A percentile compares a stretch with the other conserved stretches of the same genome.
Conservation (phyloP, 208 protist genomes). For the Trypanosoma cruzi region DNA sequence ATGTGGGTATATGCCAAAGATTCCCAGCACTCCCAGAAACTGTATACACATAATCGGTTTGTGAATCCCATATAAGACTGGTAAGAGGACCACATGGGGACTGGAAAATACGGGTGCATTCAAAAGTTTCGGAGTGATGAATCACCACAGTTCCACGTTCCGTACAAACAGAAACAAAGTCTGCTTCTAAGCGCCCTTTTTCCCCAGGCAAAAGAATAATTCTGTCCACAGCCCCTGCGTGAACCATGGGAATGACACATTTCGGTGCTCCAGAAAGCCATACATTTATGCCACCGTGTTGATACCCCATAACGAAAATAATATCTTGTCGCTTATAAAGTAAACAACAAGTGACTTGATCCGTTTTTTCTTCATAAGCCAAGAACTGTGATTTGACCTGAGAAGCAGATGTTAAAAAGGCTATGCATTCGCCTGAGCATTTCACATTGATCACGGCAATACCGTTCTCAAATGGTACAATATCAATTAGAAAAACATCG, state of each 20-base stretch:
- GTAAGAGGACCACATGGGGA: constrained; percentile 72
- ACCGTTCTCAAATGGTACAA: constrained; percentile 10
- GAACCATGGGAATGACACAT: constrained; percentile 22
- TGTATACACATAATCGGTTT: constrained; percentile 54
- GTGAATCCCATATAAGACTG: constrained; percentile 46
- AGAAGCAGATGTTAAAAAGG: constrained; percentile 8
- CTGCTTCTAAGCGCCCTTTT: constrained; percentile 36
- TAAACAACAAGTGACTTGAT: constrained; percentile 26
- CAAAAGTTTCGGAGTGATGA: constrained; percentile 46
- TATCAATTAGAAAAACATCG: constrained; percentile 21
- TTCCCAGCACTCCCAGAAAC: constrained; percentile 56
- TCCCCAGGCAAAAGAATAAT: constrained; percentile 17
- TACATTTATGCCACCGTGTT: constrained; percentile 26
- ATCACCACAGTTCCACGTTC: constrained; percentile 65
- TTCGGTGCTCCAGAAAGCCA: constrained; percentile 21
- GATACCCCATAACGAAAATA: constrained; percentile 29
- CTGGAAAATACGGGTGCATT: constrained; percentile 53
- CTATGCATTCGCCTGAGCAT: constrained; percentile 26
- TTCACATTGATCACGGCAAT: constrained; percentile 28
- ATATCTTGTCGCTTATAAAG: constrained; percentile 21
- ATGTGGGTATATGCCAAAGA: constrained; percentile 82
- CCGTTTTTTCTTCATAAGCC: constrained; percentile 21
- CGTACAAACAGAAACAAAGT: constrained; percentile 65
- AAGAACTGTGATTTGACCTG: constrained; percentile 14
- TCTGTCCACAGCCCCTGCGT: constrained; percentile 26